phyloP scores from a whole-genome alignment of 169 alveolate genomes.

The Eimeria necatrix region DNA sequence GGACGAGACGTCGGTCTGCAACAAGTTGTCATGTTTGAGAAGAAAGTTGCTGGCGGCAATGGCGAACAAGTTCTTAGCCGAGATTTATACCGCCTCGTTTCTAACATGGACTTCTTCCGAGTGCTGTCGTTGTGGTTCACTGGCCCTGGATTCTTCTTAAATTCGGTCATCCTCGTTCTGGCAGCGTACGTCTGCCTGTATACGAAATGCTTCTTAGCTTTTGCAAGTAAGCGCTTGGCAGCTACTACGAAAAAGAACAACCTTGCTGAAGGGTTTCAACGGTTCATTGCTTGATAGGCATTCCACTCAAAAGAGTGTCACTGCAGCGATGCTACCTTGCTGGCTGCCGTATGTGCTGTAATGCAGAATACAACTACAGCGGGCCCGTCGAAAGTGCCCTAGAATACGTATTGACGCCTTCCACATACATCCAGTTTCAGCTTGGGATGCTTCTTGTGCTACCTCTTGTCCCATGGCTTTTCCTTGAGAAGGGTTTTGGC shows the following conservation, averaged over 20 bases:
- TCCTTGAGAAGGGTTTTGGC: conserved; percentile 74
- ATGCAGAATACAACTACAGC: conserved; percentile 76
- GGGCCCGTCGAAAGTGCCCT: conserved; percentile 79
- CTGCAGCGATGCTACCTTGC: not conserved
- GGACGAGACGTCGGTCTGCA: conserved; percentile 81
- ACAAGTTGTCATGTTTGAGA: conserved; percentile 80
- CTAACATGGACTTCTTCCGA: conserved; percentile 79
- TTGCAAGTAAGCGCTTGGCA: conserved; percentile 59
- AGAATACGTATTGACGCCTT: conserved; percentile 76
- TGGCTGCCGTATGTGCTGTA: not conserved
- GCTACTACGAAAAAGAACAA: not conserved
- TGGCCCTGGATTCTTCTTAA: conserved; percentile 77
- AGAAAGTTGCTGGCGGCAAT: conserved; percentile 80
- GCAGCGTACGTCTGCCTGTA: conserved; percentile 78
- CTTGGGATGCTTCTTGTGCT: conserved; percentile 77
- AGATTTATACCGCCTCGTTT: conserved; percentile 75
- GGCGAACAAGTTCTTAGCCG: conserved; percentile 81
- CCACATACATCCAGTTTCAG: conserved; percentile 81
- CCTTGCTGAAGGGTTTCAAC: not conserved
- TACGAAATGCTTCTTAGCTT: conserved; percentile 73
- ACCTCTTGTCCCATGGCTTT: conserved; percentile 79
- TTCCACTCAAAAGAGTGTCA: too few species aligned
- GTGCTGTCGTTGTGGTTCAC: conserved; percentile 78
- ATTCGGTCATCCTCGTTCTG: conserved; percentile 72
- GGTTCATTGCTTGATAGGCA: not conserved